phyloP scores from a whole-genome alignment of 2,329 filamentous ascomycete species.

The Canariomyces notabilis region DNA sequence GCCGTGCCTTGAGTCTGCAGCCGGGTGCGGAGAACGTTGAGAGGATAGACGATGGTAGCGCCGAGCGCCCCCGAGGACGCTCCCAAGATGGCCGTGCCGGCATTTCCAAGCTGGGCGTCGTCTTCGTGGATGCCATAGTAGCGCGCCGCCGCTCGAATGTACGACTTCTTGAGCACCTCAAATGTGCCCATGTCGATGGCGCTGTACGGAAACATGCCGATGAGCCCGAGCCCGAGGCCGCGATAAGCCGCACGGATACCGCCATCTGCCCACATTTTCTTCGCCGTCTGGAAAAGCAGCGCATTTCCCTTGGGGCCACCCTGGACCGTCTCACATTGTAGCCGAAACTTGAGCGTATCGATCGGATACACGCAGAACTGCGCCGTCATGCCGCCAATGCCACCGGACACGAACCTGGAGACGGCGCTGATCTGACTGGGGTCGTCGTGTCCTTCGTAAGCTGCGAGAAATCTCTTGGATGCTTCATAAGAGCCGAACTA shows the following conservation, averaged over 20 bases:
- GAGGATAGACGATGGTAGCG: slow-evolving; percentile 87
- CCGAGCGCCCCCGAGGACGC: slow-evolving; percentile 88
- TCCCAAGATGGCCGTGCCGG: slow-evolving; percentile 82
- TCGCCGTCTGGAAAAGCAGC: slow-evolving; percentile 74
- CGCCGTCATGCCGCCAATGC: slow-evolving; percentile 86
- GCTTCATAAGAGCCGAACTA: slow-evolving; percentile 93
- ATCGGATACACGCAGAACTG: slow-evolving; percentile 96
- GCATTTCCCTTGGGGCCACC: slow-evolving; percentile 79
- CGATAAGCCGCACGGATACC: slow-evolving; percentile 78
- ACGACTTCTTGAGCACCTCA: slow-evolving; percentile 77
- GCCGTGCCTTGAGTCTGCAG: slow-evolving; percentile 90
- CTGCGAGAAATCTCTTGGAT: slow-evolving; percentile 80
- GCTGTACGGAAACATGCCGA: slow-evolving; percentile 97
- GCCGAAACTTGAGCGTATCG: slow-evolving; percentile 73
- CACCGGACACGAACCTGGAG: slow-evolving; percentile 87
- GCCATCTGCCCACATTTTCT: slow-evolving; percentile 78
- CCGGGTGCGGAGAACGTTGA: slow-evolving; percentile 88
- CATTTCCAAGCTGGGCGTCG: slow-evolving; percentile 73
- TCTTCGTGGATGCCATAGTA: slow-evolving; percentile 70
- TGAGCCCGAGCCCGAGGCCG: slow-evolving; percentile 84
- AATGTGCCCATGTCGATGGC: slow-evolving; percentile 96
- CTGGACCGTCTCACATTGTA: slow-evolving; percentile 91
- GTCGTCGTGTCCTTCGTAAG: slow-evolving; percentile 82
- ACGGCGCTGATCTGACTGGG: slow-evolving; percentile 71
- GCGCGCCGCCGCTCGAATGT: slow-evolving; percentile 66